Evolutionary conservation across 306 rosid genomes (phyloP).

Genomic region (Albizia julibrissin): DNA sequence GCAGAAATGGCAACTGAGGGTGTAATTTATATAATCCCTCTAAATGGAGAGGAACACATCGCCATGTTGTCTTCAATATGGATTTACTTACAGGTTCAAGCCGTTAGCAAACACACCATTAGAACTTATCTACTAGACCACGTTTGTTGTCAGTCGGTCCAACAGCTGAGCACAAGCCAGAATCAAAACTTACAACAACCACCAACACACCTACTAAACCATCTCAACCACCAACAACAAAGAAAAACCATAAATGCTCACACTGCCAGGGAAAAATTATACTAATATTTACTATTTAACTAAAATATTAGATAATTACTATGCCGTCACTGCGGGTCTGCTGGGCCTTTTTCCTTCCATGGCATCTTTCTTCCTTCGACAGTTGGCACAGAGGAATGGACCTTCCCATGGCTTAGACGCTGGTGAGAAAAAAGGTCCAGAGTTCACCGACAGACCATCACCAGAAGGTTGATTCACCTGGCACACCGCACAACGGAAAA

Average conservation of each 20-base stretch:
- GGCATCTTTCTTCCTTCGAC: constrained; percentile 90
- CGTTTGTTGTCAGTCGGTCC: constrained; percentile 62
- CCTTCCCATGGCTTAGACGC: constrained; percentile 97
- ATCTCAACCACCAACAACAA: constrained; percentile 53
- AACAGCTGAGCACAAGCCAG: constrained; percentile 87
- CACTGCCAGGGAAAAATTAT: constrained; percentile 68
- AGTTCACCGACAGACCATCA: constrained; percentile 72
- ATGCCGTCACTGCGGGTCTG: constrained; percentile 58
- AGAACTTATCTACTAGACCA: constrained; percentile 48
- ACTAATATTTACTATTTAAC: constrained; percentile 54
- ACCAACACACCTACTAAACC: constrained; percentile 52
- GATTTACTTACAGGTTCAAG: constrained; percentile 66
- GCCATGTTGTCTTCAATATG: constrained; percentile 43
- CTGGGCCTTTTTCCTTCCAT: constrained; percentile 93
- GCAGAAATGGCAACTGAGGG: neutral
- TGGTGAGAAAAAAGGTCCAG: constrained; percentile 80
- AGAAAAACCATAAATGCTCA: constrained; percentile 67
- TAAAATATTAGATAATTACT: constrained; percentile 51
- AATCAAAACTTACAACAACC: constrained; percentile 50
- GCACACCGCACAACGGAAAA: constrained; percentile 92
- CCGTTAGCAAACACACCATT: constrained; percentile 62
- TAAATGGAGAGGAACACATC: neutral
- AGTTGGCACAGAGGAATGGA: constrained; percentile 81
- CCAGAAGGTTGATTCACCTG: constrained; percentile 87
- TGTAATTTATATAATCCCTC: neutral